Base-by-base conservation (phyloP, 148 eudicot species). In the Chenopodium quinoa region DNA sequence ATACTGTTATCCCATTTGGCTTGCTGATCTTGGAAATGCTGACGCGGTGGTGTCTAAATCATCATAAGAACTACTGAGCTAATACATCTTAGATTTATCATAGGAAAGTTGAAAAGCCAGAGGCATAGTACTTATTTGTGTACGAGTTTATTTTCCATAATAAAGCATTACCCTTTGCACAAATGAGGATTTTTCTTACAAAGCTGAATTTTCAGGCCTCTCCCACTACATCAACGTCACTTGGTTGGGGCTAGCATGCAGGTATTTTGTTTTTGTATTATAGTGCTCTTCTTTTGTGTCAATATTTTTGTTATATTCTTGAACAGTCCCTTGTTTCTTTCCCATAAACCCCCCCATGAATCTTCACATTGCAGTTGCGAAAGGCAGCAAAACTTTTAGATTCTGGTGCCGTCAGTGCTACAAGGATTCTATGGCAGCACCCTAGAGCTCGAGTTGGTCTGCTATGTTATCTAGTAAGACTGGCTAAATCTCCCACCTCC, bases 381-480 rank as follows among this genome's bases (percentile, higher is more conserved):
- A 95, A 93, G 89, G 98, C 97, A 16, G 99, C 97, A 82, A 97
- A 94, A 80, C 76, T 96, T 73, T 83, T 96, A 64, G 99, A 96
- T 88, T 84, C 90, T 52, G 99, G 99, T 84, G 99, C 99, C 73
- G 99, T 90, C 77, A 92, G 97, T 87, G 99, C 98, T 81, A 97
- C 98, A 17, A 90, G 92, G 85, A 89, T 92, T 85, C 92, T 97
- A 27, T 94, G 98, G 99, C 98, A 97, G 80, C 93, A 97, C 86
- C 99, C 99, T 52, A 89, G 87, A 70, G 99, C 97, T 81, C 94
- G 99, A 79, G 84, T 97, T 81, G 86, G 92, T 78, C 88, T 92
- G 85, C 85, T 96, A 63, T 96, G 85, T 82, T 94, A 94, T 84
- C 84, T 96, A 88, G 99, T 97, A 68, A 86, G 90, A 81, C 52